A percentile compares a stretch with the other conserved stretches of the same genome.
Evolutionary conservation across 1,139 yeast species (phyloP).

Genomic region (Yarrowia galli): DNA sequence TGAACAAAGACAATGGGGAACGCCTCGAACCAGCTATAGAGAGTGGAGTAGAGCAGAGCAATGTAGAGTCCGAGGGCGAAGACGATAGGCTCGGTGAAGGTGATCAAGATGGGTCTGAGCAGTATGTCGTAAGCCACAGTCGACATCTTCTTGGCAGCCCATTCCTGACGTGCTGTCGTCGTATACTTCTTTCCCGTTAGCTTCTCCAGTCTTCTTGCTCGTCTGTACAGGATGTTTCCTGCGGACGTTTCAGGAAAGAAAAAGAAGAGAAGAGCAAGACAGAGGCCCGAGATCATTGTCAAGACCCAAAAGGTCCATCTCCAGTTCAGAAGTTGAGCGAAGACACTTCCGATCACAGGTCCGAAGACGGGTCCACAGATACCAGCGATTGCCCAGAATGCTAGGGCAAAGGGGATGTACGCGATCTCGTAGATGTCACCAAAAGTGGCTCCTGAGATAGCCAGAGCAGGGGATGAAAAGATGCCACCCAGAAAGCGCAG

Average conservation of each 20-base stretch:
- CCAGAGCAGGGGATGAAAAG: conserved; percentile 1
- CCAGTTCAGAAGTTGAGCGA: neutral
- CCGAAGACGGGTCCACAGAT: neutral
- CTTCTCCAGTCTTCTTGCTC: neutral
- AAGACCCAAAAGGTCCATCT: conserved; percentile 8
- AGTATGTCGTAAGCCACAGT: neutral
- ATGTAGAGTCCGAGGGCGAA: neutral
- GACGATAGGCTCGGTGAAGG: conserved; percentile 2
- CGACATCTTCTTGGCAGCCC: neutral
- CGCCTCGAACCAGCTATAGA: conserved; percentile 3
- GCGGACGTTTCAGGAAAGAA: neutral
- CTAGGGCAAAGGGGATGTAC: conserved; percentile 1
- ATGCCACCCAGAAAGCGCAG: neutral
- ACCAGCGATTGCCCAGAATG: neutral
- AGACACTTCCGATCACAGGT: neutral
- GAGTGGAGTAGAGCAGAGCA: neutral
- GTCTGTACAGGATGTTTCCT: neutral
- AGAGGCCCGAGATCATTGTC: neutral
- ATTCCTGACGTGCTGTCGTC: neutral
- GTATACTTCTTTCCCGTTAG: neutral
- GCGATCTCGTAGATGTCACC: too few species aligned
- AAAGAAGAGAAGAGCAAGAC: neutral
- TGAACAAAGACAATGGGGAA: neutral
- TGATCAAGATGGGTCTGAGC: neutral
- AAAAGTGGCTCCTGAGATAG: conserved; percentile 1